Evolutionary conservation across 768 basidiomycete genomes (phyloP).

Genomic region (Pulveroboletus frians): DNA sequence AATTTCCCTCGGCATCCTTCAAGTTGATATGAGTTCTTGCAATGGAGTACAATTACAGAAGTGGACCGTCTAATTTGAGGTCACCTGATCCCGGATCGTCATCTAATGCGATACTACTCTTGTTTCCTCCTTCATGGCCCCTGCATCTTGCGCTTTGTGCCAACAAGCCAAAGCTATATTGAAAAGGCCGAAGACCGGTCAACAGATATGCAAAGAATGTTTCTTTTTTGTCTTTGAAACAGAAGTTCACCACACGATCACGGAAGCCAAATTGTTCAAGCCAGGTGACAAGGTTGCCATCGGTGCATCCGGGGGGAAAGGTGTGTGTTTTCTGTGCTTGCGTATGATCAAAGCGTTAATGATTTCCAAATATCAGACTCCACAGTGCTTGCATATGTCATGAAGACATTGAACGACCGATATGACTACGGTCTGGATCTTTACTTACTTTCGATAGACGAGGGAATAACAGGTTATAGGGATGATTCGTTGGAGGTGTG

Average conservation of each 20-base stretch:
- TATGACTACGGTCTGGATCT: slow-evolving; percentile 90
- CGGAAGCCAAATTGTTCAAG: slow-evolving; percentile 74
- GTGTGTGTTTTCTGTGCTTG: slow-evolving; percentile 36
- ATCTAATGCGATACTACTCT: background rate
- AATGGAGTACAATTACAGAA: too few species aligned
- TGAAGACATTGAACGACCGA: slow-evolving; percentile 92
- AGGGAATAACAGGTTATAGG: slow-evolving; percentile 96
- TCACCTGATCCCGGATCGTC: background rate
- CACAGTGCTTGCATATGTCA: slow-evolving; percentile 94
- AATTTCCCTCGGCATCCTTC: slow-evolving; percentile 69
- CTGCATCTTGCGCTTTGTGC: slow-evolving; percentile 75
- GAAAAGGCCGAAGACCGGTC: slow-evolving; percentile 93
- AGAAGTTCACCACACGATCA: slow-evolving; percentile 95
- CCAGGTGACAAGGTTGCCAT: slow-evolving; percentile 92
- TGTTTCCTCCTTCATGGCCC: slow-evolving; percentile 54
- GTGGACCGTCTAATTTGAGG: background rate
- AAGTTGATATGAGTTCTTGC: background rate
- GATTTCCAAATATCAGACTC: slow-evolving; percentile 57
- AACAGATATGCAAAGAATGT: slow-evolving; percentile 94
- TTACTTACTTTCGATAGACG: slow-evolving; percentile 93
- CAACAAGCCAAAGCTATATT: slow-evolving; percentile 75
- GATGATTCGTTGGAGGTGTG: slow-evolving; percentile 93
- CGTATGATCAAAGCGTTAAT: background rate
- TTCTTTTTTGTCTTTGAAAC: slow-evolving; percentile 98
- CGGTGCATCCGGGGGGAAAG: slow-evolving; percentile 97